Percentiles rank a stretch among this genome's conserved stretches.
phyloP scores from a whole-genome alignment of 139 green algal species.

The Zygnema circumcarinatum region DNA sequence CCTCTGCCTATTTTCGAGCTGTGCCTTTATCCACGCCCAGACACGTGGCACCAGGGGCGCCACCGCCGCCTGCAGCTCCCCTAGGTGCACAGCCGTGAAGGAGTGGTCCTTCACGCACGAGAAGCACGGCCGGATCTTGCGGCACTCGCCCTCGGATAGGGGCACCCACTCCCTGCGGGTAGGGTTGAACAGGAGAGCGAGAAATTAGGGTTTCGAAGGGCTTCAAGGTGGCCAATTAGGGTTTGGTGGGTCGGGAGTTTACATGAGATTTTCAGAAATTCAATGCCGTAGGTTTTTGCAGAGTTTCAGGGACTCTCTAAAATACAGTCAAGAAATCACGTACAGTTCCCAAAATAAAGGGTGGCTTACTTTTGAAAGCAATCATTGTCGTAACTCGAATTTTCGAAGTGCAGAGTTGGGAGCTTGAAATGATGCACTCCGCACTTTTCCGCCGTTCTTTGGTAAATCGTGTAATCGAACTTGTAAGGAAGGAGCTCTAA shows the following conservation, averaged over 20 bases:
- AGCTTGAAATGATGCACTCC: not conserved
- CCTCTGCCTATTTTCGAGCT: no score
- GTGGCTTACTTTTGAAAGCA: not conserved
- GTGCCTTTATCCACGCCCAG: not conserved
- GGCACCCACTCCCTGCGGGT: not conserved
- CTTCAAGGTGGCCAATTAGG: not conserved
- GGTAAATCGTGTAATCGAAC: not conserved
- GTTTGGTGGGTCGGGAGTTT: not conserved
- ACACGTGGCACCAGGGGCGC: not conserved
- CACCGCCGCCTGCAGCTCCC: not conserved
- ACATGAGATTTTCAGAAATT: not conserved
- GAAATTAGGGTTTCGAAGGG: not conserved
- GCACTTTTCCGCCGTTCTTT: not conserved
- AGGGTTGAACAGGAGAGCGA: not conserved
- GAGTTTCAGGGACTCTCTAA: not conserved
- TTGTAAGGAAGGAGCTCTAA: not conserved
- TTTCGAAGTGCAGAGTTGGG: not conserved
- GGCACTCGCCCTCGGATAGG: not conserved
- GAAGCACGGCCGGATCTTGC: not conserved
- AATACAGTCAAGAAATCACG: not conserved
- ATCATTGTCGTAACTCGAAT: not conserved
- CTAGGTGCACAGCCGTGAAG: not conserved
- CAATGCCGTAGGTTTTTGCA: not conserved
- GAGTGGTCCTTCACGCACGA: not conserved
- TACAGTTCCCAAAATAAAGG: no score